Evolutionary conservation across 2,329 filamentous ascomycete genomes (phyloP).

Genomic region (Lachnellula subtilissima): DNA sequence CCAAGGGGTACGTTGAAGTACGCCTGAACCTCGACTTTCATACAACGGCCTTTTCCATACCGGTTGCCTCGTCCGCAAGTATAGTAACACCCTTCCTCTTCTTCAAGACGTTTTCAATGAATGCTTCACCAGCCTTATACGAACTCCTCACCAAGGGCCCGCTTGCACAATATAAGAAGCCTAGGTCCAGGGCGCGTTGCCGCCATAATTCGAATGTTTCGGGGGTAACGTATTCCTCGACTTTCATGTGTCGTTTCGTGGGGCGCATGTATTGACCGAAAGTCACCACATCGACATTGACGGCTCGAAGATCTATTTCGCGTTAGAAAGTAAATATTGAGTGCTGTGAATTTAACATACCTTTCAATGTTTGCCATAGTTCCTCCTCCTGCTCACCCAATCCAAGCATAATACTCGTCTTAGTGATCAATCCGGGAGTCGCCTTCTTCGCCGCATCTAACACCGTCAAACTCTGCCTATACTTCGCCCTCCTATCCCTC

Average conservation of each 20-base stretch:
- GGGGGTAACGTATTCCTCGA: constrained; percentile 90
- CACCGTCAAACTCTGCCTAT: constrained; percentile 77
- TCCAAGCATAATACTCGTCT: constrained; percentile 96
- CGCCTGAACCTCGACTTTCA: constrained; percentile 7
- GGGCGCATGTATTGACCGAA: constrained; percentile 99
- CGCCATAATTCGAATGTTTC: constrained; percentile 90
- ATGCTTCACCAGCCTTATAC: constrained; percentile 97
- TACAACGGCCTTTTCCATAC: constrained; percentile 28
- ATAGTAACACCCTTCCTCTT: constrained; percentile 29
- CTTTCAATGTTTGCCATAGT: constrained; percentile 70
- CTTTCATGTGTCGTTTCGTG: constrained; percentile 95
- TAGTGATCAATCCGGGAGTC: constrained; percentile 78
- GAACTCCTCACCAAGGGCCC: constrained; percentile 89
- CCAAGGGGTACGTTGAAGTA: constrained; percentile 4
- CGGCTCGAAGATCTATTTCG: constrained; percentile 65
- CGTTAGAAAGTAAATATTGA: constrained; percentile 9
- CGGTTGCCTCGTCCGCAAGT: constrained; percentile 23
- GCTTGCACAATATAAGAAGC: constrained; percentile 93
- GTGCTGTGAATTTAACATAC: constrained; percentile 38
- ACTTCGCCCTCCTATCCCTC: constrained; percentile 82
- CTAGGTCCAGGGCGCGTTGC: constrained; percentile 84
- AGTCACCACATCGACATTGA: constrained; percentile 87
- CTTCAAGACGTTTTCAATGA: constrained; percentile 90
- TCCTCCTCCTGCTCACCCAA: constrained; percentile 88
- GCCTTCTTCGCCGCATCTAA: constrained; percentile 76